A percentile compares a stretch with the other conserved stretches of the same genome.
Evolutionary conservation across 2,329 filamentous ascomycete genomes (phyloP).

Genomic region (Colletotrichum chrysophilum): DNA sequence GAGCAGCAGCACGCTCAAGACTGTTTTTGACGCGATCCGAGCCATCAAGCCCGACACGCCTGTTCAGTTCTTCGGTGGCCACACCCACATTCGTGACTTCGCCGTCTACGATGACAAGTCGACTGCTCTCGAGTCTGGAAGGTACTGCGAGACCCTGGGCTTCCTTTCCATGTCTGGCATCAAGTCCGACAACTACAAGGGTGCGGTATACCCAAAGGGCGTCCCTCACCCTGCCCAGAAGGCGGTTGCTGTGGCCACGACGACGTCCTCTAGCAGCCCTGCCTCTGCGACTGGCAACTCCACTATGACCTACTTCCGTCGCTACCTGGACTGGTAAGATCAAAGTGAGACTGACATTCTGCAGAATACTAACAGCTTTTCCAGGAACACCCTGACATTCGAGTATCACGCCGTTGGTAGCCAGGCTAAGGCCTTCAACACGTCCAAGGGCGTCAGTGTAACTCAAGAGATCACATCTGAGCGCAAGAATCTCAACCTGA

Average conservation of each 20-base stretch:
- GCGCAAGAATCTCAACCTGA: slow-evolving; percentile 60
- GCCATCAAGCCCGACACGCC: slow-evolving; percentile 59
- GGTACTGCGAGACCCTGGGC: slow-evolving; percentile 72
- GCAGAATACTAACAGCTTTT: fast-evolving
- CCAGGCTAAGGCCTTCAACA: slow-evolving; percentile 33
- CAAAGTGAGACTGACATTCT: slow-evolving; percentile 33
- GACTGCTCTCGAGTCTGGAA: slow-evolving; percentile 66
- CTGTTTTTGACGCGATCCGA: slow-evolving; percentile 63
- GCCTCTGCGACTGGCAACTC: slow-evolving; percentile 29
- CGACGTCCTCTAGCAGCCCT: background rate
- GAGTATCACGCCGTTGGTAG: slow-evolving; percentile 64
- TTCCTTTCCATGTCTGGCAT: slow-evolving; percentile 71
- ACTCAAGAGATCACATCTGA: slow-evolving; percentile 54
- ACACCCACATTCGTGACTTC: slow-evolving; percentile 70
- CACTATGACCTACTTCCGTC: slow-evolving; percentile 54
- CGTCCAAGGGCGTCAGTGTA: slow-evolving; percentile 43
- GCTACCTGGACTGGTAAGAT: slow-evolving; percentile 74
- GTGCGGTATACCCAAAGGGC: slow-evolving; percentile 38
- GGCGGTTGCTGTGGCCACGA: slow-evolving; percentile 25
- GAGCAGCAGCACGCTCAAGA: slow-evolving; percentile 45
- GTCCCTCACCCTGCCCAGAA: slow-evolving; percentile 44
- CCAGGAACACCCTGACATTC: slow-evolving; percentile 46
- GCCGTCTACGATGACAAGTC: slow-evolving; percentile 66
- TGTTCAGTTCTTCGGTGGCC: slow-evolving; percentile 70
- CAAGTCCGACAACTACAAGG: slow-evolving; percentile 43